Percentiles rank a stretch among this genome's conserved stretches.
Conservation (phyloP, 495 filamentous ascomycete species). For the Terfezia claveryi region DNA sequence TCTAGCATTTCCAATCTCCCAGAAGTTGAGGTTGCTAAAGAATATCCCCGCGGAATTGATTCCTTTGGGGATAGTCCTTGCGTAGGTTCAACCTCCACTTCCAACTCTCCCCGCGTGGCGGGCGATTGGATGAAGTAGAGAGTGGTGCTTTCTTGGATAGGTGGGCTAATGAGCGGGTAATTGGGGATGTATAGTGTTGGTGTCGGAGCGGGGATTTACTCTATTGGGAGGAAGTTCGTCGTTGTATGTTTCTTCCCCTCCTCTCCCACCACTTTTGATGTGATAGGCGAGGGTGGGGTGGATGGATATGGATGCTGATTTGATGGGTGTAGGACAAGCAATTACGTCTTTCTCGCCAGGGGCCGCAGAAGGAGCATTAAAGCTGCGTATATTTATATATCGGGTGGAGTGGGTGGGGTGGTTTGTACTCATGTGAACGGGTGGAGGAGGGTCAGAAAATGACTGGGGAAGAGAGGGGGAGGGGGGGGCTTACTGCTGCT, state of each 20-base stretch:
- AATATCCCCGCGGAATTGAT: conserved; percentile 83
- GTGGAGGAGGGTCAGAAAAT: too few relatives aligned
- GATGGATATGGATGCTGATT: not conserved
- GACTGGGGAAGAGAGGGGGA: too few relatives aligned
- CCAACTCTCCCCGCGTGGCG: too few relatives aligned
- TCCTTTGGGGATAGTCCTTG: conserved; percentile 54
- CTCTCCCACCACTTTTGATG: too few relatives aligned
- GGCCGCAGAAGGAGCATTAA: not conserved
- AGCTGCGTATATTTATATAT: not conserved
- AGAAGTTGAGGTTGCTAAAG: conserved; percentile 71
- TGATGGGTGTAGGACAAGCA: not conserved
- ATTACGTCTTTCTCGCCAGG: not conserved
- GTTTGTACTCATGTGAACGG: too few relatives aligned
- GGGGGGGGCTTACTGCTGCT: too few relatives aligned
- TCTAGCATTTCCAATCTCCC: conserved; percentile 38
- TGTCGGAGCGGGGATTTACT: not conserved
- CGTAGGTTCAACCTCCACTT: not conserved
- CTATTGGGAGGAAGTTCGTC: not conserved
- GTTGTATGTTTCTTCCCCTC: not conserved
- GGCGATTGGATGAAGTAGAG: too few relatives aligned
- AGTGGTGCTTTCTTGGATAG: too few relatives aligned
- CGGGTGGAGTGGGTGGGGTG: too few relatives aligned
- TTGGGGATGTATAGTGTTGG: not conserved
- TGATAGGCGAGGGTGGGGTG: too few relatives aligned
- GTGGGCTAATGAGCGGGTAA: too few relatives aligned